These are phyloP conservation scores for Naegleria lovaniensis DNA, from an alignment of 208 protist genomes.

Conservation along the genomic window DNA sequence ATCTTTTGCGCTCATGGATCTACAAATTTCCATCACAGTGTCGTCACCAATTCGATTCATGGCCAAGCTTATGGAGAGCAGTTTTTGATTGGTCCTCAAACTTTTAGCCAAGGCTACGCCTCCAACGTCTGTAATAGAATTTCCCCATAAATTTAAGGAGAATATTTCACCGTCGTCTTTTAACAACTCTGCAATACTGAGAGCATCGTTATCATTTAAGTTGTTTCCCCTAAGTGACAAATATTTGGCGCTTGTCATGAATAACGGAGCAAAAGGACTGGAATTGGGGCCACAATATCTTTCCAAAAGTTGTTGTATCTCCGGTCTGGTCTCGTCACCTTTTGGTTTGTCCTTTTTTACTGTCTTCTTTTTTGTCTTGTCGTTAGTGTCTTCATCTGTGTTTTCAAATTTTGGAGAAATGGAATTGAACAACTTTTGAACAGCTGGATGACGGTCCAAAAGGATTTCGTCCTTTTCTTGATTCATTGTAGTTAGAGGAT, in stretches of 20 bases:
- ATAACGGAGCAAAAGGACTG: neutral
- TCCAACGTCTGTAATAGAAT: neutral
- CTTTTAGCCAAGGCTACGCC: neutral
- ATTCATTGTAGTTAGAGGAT: neutral
- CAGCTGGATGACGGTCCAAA: neutral
- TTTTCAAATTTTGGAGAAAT: neutral
- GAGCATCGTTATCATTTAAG: neutral
- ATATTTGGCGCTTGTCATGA: neutral
- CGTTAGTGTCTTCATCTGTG: neutral
- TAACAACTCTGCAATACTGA: neutral
- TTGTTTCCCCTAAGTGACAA: neutral
- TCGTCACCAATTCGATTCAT: constrained; percentile 14
- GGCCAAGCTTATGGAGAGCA: neutral
- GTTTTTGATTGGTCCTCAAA: neutral
- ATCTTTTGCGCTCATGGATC: neutral
- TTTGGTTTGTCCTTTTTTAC: neutral
- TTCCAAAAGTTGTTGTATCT: neutral
- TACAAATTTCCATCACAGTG: neutral
- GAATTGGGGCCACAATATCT: neutral
- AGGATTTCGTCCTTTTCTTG: neutral
- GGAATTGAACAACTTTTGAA: neutral
- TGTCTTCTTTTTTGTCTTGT: neutral
- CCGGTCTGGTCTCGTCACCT: neutral
- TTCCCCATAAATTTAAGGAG: constrained; percentile 16
- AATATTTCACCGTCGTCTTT: neutral